Conservation (phyloP, 2,329 filamentous ascomycete genomes). For the Beauveria medogensis region DNA sequence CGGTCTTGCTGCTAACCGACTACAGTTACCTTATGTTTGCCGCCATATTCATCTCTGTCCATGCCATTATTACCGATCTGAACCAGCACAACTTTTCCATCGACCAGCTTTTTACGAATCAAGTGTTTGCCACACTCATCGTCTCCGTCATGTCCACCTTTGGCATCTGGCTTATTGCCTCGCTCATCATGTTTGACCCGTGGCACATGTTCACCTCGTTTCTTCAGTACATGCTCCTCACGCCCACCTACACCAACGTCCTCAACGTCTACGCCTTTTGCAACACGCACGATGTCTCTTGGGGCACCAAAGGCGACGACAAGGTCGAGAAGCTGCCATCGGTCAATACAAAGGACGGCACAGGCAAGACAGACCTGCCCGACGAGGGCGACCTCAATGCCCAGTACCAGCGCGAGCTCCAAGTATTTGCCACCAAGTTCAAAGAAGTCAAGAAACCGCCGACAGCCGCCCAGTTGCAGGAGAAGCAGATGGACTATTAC, state of each 20-base stretch:
- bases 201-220: slow-evolving; percentile 99
- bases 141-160: slow-evolving; percentile 89
- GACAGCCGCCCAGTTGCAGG: slow-evolving; percentile 48
- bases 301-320: slow-evolving; percentile 97
- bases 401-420: slow-evolving; percentile 82
- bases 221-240: slow-evolving; percentile 87
- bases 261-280: slow-evolving; percentile 99
- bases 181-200: slow-evolving; percentile 90
- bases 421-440: slow-evolving; percentile 65
- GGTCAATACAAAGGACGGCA: slow-evolving; percentile 80
- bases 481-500: slow-evolving; percentile 97
- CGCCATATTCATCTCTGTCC: slow-evolving; percentile 86
- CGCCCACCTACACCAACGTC: slow-evolving; percentile 95
- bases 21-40: slow-evolving; percentile 83
- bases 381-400: slow-evolving; percentile 93
- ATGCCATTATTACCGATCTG: slow-evolving; percentile 69
- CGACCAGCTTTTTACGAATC: slow-evolving; percentile 70
- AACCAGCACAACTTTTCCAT: slow-evolving; percentile 56
- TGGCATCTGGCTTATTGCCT: slow-evolving; percentile 84
- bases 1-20: slow-evolving; percentile 16
- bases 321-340: slow-evolving; percentile 85
- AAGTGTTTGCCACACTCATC: slow-evolving; percentile 87
- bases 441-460: slow-evolving; percentile 60
- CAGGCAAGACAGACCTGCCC: slow-evolving; percentile 88
- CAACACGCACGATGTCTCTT: slow-evolving; percentile 95